These are phyloP conservation scores for Penicillium sp. DNA, from an alignment of 2,329 filamentous ascomycete genomes.

Conservation along the genomic window DNA sequence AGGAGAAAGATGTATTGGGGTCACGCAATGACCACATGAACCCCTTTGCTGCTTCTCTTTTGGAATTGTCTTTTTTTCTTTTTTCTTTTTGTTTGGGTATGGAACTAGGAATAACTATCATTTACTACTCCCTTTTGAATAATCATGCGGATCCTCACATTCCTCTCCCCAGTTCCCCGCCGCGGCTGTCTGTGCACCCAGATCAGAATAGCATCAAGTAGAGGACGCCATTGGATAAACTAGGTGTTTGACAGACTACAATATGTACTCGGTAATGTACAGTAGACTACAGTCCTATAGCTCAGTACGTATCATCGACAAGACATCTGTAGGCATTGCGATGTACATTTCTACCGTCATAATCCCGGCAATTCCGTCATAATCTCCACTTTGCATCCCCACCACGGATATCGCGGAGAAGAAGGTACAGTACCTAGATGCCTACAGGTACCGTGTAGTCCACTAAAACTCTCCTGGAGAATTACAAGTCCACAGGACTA, in stretches of 20 bases:
- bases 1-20: background rate
- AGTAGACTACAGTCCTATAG: background rate
- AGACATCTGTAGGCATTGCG: no score
- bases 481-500: background rate
- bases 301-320: background rate
- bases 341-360: background rate
- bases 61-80: background rate
- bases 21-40: background rate
- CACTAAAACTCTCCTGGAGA: background rate
- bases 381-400: background rate
- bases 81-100: no score
- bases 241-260: no score
- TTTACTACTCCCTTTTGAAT: background rate
- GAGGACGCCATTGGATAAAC: no score
- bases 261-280: no score
- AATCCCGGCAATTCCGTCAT: background rate
- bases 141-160: background rate
- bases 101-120: no score
- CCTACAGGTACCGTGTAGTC: background rate
- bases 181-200: background rate
- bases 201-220: background rate
- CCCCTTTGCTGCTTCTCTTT: background rate
- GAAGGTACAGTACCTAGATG: background rate
- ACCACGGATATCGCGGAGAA: slow-evolving; percentile 1
- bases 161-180: background rate